Evolutionary conservation across 768 basidiomycete species (phyloP).

Genomic region (Boletus tomentosulus): DNA sequence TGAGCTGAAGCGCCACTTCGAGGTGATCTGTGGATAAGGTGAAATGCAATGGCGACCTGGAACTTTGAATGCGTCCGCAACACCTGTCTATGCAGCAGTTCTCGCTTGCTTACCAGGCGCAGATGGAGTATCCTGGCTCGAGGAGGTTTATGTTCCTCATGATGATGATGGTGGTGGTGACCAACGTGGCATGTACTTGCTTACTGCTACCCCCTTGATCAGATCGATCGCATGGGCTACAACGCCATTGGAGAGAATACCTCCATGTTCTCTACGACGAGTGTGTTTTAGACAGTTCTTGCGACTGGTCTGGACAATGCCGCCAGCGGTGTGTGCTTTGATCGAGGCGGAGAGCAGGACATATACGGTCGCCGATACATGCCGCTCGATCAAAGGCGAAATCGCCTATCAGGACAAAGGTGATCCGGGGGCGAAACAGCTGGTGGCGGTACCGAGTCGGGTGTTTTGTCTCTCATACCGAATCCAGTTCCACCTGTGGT

Average conservation of each 20-base stretch:
- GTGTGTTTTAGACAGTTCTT: conserved; percentile 34
- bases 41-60: conserved; percentile 71
- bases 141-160: conserved; percentile 24
- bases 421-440: background rate
- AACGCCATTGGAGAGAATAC: too few species aligned
- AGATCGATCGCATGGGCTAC: too few species aligned
- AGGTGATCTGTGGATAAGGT: conserved; percentile 67
- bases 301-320: too few species aligned
- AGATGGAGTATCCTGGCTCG: conserved; percentile 35
- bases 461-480: conserved; percentile 74
- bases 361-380: conserved; percentile 61
- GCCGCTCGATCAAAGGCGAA: conserved; percentile 57
- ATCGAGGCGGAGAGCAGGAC: too few species aligned
- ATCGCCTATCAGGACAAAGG: conserved; percentile 43
- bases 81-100: background rate
- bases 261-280: conserved; percentile 43
- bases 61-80: conserved; percentile 35
- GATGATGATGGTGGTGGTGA: conserved; percentile 34
- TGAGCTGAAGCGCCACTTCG: conserved; percentile 60
- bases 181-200: conserved; percentile 50
- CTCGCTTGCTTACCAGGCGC: conserved; percentile 49
- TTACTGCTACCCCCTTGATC: conserved; percentile 50
- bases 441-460: conserved; percentile 55
- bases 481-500: conserved; percentile 90
- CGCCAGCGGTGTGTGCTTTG: too few species aligned